Evolutionary conservation across 768 basidiomycete species (phyloP).

Genomic region (Termitomyces heimii): DNA sequence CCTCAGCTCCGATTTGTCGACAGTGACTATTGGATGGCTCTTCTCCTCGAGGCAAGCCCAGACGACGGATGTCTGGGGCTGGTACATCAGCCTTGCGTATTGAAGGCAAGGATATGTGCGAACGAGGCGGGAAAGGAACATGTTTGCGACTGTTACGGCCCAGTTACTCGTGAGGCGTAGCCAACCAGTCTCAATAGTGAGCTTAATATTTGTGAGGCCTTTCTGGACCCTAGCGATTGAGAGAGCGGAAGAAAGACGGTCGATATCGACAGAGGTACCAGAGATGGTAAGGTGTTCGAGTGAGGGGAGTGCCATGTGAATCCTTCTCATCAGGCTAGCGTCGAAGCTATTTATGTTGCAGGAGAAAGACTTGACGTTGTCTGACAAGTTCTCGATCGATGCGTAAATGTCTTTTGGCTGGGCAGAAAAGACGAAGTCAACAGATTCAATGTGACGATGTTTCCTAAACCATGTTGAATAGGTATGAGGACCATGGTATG

Average conservation of each 20-base stretch:
- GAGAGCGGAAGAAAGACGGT: slow-evolving; percentile 9
- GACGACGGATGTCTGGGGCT: slow-evolving; percentile 11
- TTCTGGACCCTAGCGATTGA: slow-evolving; percentile 1
- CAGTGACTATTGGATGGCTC: neutral
- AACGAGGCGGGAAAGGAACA: slow-evolving; percentile 9
- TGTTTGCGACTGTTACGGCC: slow-evolving; percentile 8
- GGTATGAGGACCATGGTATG: slow-evolving; percentile 12
- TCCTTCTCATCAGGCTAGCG: slow-evolving; percentile 7
- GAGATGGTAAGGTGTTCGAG: slow-evolving; percentile 14
- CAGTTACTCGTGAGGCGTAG: slow-evolving; percentile 11
- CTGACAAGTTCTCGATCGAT: slow-evolving; percentile 3
- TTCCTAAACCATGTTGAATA: slow-evolving; percentile 12
- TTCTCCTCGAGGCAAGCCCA: slow-evolving; percentile 8
- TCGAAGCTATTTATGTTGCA: slow-evolving; percentile 11
- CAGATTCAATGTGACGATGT: slow-evolving; percentile 3
- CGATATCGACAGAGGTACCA: slow-evolving; percentile 12
- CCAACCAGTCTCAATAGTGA: slow-evolving; percentile 9
- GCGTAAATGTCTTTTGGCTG: slow-evolving; percentile 7
- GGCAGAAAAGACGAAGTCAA: slow-evolving; percentile 11
- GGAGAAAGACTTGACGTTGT: slow-evolving; percentile 9
- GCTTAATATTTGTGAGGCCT: slow-evolving; percentile 9
- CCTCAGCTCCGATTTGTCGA: slow-evolving; percentile 6
- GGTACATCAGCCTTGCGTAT: slow-evolving; percentile 11
- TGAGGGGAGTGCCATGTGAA: slow-evolving; percentile 11
- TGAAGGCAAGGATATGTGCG: slow-evolving; percentile 11